phyloP scores from a whole-genome alignment of 352 stramenopile species.

The Peronospora tabacina region DNA sequence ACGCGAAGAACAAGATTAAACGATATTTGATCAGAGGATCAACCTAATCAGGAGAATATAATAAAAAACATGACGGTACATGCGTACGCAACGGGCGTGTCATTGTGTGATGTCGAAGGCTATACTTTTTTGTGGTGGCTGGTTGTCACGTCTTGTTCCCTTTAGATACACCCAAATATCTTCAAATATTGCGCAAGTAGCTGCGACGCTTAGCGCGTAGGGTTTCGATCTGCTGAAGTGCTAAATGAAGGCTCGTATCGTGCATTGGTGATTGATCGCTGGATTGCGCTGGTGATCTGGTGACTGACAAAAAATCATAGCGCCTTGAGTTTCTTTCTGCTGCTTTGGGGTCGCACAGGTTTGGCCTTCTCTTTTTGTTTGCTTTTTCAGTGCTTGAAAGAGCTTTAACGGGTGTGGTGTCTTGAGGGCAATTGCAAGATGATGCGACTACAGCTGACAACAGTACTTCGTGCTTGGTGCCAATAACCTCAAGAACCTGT shows the following conservation, averaged over 20 bases:
- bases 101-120: slow-evolving; percentile 12
- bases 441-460: slow-evolving; percentile 17
- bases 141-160: slow-evolving; percentile 2
- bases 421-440: slow-evolving; percentile 18
- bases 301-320: neutral
- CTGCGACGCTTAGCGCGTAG: slow-evolving; percentile 40
- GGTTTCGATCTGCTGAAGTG: slow-evolving; percentile 36
- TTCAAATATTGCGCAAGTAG: slow-evolving; percentile 7
- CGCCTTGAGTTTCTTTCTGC: neutral
- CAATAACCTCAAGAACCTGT: slow-evolving; percentile 7
- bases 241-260: slow-evolving; percentile 20
- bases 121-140: slow-evolving; percentile 1
- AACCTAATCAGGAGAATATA: slow-evolving; percentile 11
- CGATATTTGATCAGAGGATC: slow-evolving; percentile 8
- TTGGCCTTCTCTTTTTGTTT: slow-evolving; percentile 19
- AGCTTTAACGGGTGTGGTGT: neutral
- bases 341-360: neutral
- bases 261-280: slow-evolving; percentile 7
- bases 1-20: slow-evolving; percentile 15
- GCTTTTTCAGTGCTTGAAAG: neutral
- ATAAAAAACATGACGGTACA: slow-evolving; percentile 27
- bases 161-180: slow-evolving; percentile 9
- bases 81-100: slow-evolving; percentile 11
- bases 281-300: neutral
- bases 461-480: slow-evolving; percentile 17